Base-by-base conservation (phyloP, 164 flowering plant genomes). In the Nymphaea colorata region DNA sequence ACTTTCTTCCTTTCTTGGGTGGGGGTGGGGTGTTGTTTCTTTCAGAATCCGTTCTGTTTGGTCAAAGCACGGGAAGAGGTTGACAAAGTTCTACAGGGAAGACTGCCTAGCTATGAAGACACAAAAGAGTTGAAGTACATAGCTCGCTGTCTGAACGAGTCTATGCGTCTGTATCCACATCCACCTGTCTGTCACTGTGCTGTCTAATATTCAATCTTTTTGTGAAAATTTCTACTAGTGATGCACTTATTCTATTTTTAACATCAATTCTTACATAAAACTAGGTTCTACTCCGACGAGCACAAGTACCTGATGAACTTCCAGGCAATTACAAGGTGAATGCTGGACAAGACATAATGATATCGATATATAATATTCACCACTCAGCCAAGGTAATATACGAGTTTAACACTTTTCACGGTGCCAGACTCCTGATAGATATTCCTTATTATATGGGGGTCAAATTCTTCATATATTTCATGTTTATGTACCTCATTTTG, bases 341-440 rank as follows among this genome's bases (percentile, higher is more conserved):
- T 79, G 72, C 91, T 71, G 97, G 97, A 67, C 97, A 94, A 83
- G 97, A 94, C 74, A 85, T 93, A 67, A 91, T 94, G 96, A 94
- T 94, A 43, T 91, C 98, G 36, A 97, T 94, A 4, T 94, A 89
- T 72, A 94, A 94, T 73, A 83, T 94, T 43, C 98, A 91, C 78
- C 97, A 70, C 74, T 94, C 95, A 10, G 73, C 96, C 2, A 71
- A 87, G 98, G 96, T 91, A 83, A 64, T 18, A 44, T 47, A 57
- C 12, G 55, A 6, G 55, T 47, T 4, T 47, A 6, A 2, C 55
- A 47, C 55, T 47, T 6, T 47, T 6, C 55, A 7, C 7, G 3
- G 7, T 47, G 55, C 55, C 12, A 47, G 11, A 7, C 55, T 47
- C 12, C 36, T 4, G 55, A 6, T 12, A 47, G 7, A 7, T 47